A percentile compares a stretch with the other conserved stretches of the same genome.
phyloP scores from a whole-genome alignment of 2,329 filamentous ascomycete genomes.

The Pseudogymnoascus sp. region DNA sequence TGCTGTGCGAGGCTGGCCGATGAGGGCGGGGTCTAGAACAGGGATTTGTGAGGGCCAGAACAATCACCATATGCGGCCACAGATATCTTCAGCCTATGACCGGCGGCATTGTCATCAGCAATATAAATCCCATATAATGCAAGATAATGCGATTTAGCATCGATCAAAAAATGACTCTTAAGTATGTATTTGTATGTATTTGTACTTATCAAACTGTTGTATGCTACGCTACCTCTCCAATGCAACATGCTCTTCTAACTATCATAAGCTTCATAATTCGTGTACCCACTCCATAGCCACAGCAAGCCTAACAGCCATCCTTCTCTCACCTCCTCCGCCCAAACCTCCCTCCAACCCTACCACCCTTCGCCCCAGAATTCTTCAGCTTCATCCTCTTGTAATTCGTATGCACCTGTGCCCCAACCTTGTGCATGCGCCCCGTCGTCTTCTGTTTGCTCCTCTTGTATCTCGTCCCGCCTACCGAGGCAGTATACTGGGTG shows the following conservation, averaged over 20 bases:
- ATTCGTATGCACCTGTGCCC: slow-evolving; percentile 57
- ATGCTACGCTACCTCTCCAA: not conserved
- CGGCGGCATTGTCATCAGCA: not conserved
- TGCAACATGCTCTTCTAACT: not conserved
- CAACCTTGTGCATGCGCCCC: slow-evolving; percentile 45
- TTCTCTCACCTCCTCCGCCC: slow-evolving; percentile 38
- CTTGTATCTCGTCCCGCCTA: slow-evolving; percentile 29
- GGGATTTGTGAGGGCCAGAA: slow-evolving; percentile 1
- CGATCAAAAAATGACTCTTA: not conserved
- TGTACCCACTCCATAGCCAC: not conserved
- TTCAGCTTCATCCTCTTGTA: slow-evolving; percentile 58
- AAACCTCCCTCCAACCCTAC: slow-evolving; percentile 51
- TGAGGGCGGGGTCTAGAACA: not conserved
- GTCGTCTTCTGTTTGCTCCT: slow-evolving; percentile 23
- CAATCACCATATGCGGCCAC: not conserved
- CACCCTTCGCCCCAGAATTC: slow-evolving; percentile 56
- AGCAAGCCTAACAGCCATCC: not conserved
- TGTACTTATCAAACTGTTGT: not conserved
- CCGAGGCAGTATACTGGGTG: slow-evolving; percentile 29
- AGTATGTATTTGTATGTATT: not conserved
- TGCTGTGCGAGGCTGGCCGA: not conserved
- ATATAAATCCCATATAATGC: not conserved
- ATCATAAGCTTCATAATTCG: not conserved
- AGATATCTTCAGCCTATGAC: not conserved
- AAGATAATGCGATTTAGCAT: not conserved